Percentiles rank a stretch among this genome's conserved stretches.
These are phyloP conservation scores for Tanacetum coccineum DNA, from an alignment of 129 eudicot species.

Conservation along the genomic window DNA sequence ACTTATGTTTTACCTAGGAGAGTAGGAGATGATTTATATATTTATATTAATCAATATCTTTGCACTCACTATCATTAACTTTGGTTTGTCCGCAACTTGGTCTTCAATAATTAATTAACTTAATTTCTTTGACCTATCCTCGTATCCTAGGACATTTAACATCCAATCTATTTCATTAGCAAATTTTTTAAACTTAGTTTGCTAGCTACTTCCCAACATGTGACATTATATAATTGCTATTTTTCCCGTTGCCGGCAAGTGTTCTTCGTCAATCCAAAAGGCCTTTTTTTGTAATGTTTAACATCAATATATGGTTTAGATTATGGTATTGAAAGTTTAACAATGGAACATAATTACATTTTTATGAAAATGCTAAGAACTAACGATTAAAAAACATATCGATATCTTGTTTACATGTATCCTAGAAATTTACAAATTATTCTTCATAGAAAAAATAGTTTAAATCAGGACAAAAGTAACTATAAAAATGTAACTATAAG, in stretches of 20 bases:
- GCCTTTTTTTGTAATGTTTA: background rate
- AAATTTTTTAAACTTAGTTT: no score
- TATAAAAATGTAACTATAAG: slow-evolving; percentile 11
- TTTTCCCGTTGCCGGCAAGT: slow-evolving; percentile 21
- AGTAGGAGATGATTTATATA: background rate
- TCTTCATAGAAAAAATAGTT: no score
- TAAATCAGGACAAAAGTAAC: no score
- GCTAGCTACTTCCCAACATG: background rate
- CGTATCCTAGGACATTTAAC: background rate
- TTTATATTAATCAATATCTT: background rate
- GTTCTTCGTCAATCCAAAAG: slow-evolving; percentile 7
- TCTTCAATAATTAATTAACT: background rate
- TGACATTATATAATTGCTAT: no score
- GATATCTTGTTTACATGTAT: slow-evolving; percentile 1
- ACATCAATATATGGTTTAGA: background rate
- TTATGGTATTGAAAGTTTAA: slow-evolving; percentile 5
- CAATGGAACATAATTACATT: slow-evolving; percentile 3
- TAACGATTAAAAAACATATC: background rate
- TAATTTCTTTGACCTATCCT: no score
- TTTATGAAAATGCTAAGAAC: background rate
- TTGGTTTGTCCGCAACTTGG: background rate
- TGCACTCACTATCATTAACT: background rate
- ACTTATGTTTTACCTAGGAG: no score
- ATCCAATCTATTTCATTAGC: background rate
- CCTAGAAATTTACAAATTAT: background rate